phyloP scores from a whole-genome alignment of 768 basidiomycete genomes.

The Termitomyces bulborhizus region DNA sequence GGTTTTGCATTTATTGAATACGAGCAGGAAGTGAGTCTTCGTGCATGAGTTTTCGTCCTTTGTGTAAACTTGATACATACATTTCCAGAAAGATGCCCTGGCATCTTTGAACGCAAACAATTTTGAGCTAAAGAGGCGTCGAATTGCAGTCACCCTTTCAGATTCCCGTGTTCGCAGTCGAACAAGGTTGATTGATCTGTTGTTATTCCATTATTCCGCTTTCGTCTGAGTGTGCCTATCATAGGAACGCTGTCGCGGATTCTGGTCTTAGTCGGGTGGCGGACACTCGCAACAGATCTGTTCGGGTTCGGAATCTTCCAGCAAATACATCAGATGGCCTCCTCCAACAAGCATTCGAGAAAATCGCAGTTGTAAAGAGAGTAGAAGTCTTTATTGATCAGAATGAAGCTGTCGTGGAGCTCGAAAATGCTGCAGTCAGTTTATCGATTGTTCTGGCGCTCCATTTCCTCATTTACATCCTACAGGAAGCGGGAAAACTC shows the following conservation, averaged over 20 bases:
- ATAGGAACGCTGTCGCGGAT: conserved; percentile 37
- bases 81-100: conserved; percentile 56
- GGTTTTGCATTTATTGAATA: conserved; percentile 95
- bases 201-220: neutral
- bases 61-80: neutral
- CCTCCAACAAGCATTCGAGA: conserved; percentile 85
- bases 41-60: neutral
- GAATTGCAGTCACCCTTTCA: conserved; percentile 82
- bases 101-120: conserved; percentile 79
- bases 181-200: conserved; percentile 34
- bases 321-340: conserved; percentile 81
- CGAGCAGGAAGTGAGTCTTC: conserved; percentile 59
- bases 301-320: conserved; percentile 74
- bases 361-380: conserved; percentile 61
- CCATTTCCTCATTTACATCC: neutral
- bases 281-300: conserved; percentile 61
- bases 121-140: conserved; percentile 81
- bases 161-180: conserved; percentile 61
- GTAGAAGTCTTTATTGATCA: conserved; percentile 66
- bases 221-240: neutral
- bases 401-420: conserved; percentile 58
- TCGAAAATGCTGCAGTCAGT: conserved; percentile 61
- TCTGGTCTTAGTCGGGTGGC: conserved; percentile 50
- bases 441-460: neutral
- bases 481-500: conserved; percentile 79